Evolutionary conservation across 305 asterid genomes (phyloP).

Genomic region (Rubia tinctorum): DNA sequence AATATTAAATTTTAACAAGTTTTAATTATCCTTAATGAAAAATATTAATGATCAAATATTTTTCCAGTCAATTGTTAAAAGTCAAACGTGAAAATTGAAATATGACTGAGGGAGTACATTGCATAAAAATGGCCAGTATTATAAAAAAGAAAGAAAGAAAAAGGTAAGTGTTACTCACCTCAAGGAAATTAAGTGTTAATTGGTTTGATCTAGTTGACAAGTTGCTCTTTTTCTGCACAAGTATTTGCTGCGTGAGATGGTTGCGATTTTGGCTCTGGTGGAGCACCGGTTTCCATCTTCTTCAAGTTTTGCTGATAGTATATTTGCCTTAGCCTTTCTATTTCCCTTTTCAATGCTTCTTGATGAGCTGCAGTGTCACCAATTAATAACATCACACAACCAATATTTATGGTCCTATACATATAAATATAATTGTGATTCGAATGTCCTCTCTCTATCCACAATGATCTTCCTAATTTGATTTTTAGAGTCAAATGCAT

Average conservation of each 20-base stretch:
- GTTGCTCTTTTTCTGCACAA: slow-evolving; percentile 43
- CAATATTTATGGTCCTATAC: background rate
- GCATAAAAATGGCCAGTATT: too few species aligned
- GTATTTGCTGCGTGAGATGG: slow-evolving; percentile 30
- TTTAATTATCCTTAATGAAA: too few species aligned
- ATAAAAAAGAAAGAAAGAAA: background rate
- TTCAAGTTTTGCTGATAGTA: slow-evolving; percentile 70
- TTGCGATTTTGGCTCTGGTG: slow-evolving; percentile 34
- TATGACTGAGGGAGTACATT: too few species aligned
- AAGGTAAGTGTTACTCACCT: background rate
- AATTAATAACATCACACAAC: background rate
- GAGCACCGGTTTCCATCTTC: slow-evolving; percentile 47
- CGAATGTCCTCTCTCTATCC: too few species aligned
- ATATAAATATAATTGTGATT: too few species aligned
- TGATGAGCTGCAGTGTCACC: slow-evolving; percentile 60
- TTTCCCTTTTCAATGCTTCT: slow-evolving; percentile 90
- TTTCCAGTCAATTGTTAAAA: too few species aligned
- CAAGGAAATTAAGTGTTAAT: background rate
- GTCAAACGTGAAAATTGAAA: too few species aligned
- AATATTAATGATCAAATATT: too few species aligned
- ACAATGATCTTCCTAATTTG: too few species aligned
- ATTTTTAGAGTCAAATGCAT: too few species aligned
- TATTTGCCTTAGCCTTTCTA: slow-evolving; percentile 77
- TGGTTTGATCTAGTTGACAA: slow-evolving; percentile 28
- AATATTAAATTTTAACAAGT: too few species aligned